A percentile compares a stretch with the other conserved stretches of the same genome.
These are phyloP conservation scores for Emergomyces orientalis DNA, from an alignment of 2,329 filamentous ascomycete species.

Conservation along the genomic window DNA sequence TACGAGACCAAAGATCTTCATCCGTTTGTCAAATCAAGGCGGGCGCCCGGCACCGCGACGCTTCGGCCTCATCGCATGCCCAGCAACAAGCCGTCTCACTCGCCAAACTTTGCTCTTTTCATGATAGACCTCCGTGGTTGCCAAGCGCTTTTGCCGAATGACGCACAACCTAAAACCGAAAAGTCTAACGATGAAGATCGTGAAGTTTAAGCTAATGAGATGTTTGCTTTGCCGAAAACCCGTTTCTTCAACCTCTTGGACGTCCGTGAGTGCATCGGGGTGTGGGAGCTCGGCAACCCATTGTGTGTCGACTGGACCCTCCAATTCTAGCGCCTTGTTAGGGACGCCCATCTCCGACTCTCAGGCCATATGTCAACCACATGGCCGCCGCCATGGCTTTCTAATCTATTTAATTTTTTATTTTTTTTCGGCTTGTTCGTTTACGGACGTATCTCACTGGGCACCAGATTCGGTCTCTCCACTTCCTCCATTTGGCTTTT, in stretches of 20 bases:
- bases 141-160: conserved; percentile 4
- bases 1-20: background rate
- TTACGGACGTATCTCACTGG: conserved; percentile 4
- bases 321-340: background rate
- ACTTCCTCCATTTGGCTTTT: background rate
- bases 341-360: background rate
- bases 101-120: conserved; percentile 6
- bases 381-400: background rate
- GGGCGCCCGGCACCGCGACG: background rate
- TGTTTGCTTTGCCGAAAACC: background rate
- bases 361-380: background rate
- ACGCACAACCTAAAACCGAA: background rate
- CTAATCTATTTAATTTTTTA: background rate
- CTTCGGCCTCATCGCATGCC: background rate
- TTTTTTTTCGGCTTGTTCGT: background rate
- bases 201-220: background rate
- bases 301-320: background rate
- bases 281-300: background rate
- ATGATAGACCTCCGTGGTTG: background rate
- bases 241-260: background rate
- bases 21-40: background rate
- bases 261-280: background rate
- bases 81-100: background rate
- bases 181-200: background rate
- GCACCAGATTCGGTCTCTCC: background rate